Base-by-base conservation (phyloP, 192 early-diverging fungal species). In the Jimgerdemannia lactiflua region DNA sequence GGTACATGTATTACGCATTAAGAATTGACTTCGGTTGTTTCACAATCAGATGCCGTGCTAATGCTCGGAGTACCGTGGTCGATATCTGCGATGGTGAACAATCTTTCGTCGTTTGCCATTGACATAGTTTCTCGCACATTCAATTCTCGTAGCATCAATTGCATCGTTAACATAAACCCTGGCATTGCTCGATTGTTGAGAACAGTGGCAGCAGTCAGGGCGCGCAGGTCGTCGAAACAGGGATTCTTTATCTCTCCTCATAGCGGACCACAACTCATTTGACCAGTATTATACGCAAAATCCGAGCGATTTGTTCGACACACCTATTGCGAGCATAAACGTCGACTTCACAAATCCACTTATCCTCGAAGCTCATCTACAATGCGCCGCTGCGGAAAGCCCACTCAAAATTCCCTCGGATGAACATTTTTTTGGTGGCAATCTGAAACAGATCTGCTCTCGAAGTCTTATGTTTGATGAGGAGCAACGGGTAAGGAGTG, bases 41-140 rank as follows among this genome's bases (percentile, higher is more conserved):
- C 14, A 59, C 49, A 10, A 59, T 14, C 49, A 76, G 94, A 95
- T 76, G 91, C 85, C 9, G 93, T 94, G 3, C 9, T 96, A 1
- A 93, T 94, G 82, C 65, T 93, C 4, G 93, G 94, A 2, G 86
- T 93, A 39, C 95, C 95, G 3, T 85, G 81, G 79, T 83, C 81
- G 43, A 66, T 77, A n/a, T 73, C 81, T 44, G 72, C 81, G 11
- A 68, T 83, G 42, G 81, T 83, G 79, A 77, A 54, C 3, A 4
- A 59, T 64, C 18, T 43, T 8, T 64, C 18, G 42, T 64, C 44
- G 70, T n/a, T 67, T 70, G 70, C n/a, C 74, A 18, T 41, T 18
- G 70, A 29, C 70, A 3, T 0, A 19, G 20, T 14, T 18, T 19
- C 4, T 19, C 9, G 14, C 1, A 65, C 64, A 18, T 65, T 64